Base-by-base conservation (phyloP, 176 grass and related monocot species). In the Tuctoria greenei region DNA sequence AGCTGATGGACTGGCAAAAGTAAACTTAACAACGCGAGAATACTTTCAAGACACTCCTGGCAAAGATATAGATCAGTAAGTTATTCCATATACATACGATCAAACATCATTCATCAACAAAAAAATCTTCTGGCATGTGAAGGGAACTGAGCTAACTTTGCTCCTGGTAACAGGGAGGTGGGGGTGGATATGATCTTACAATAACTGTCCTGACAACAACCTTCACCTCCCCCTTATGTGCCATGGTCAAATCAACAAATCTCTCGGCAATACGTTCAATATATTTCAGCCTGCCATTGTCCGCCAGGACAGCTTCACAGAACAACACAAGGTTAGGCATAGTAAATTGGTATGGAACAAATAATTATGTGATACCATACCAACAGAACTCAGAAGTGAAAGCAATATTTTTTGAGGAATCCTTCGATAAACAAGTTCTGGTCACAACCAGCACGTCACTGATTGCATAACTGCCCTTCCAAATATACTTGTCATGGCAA, bases 191-290 rank as follows among this genome's bases (percentile, higher is more conserved):
- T 82, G 8, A 60, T 86, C 95, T 86, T 95, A 95, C 95, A 81
- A 95, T 71, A 74, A 95, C 91, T 70, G 91, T 84, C 83, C 91
- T 95, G 64, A 99, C 91, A 64, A 87, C 59, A 8, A 95, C 89
- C 83, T 95, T 99, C 79, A 99, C 87, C 75, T 99, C 89, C 37
- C 91, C 89, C 74, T 62, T 99, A 50, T 99, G 85, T 78, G 89
- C 87, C 95, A 95, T 99, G 72, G 84, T 92, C 95, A 99, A 90
- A 54, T 99, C 95, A 90, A 92, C 61, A 88, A 89, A 95, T 72
- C 91, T 89, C 86, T 88, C 93, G 0, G 82, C 64, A 78, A 99
- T 92, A 61, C 82, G 84, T 11, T 95, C 91, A 66, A 99, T 66
- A 79, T 83, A 35, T 27, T 67, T 95, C 69, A 95, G 95, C 67